These are phyloP conservation scores for Obba rivulosa DNA, from an alignment of 768 basidiomycete species.

Conservation along the genomic window DNA sequence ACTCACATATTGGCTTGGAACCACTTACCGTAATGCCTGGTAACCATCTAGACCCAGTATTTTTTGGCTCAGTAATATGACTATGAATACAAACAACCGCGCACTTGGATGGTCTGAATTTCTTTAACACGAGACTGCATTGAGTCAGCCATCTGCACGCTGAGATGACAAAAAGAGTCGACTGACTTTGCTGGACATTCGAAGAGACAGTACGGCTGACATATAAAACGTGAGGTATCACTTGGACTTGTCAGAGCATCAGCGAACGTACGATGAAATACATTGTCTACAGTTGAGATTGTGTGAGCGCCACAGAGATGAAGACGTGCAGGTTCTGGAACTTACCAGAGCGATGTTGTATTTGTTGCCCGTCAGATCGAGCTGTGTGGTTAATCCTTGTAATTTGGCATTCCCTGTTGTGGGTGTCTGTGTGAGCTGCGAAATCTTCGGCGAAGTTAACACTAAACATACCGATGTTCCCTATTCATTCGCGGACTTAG, in stretches of 20 bases:
- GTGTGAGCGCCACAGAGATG: neutral
- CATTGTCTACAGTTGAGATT: conserved; percentile 43
- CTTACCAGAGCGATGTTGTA: conserved; percentile 65
- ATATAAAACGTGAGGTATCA: neutral
- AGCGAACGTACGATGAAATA: conserved; percentile 54
- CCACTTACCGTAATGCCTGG: conserved; percentile 53
- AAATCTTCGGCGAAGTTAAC: too few species aligned
- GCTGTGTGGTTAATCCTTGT: conserved; percentile 47
- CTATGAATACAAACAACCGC: conserved; percentile 1
- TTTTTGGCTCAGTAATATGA: too few species aligned
- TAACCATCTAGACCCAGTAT: conserved; percentile 43
- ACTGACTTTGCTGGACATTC: conserved; percentile 68
- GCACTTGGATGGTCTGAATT: conserved; percentile 58
- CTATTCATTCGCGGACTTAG: neutral
- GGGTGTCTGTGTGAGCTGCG: too few species aligned
- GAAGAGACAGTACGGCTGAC: conserved; percentile 53
- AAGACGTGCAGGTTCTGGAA: neutral
- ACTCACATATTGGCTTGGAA: neutral
- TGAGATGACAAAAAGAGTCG: neutral
- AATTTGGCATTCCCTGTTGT: conserved; percentile 22
- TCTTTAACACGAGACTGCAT: conserved; percentile 47
- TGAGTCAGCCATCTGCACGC: neutral
- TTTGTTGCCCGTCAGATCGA: conserved; percentile 50
- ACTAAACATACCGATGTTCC: conserved; percentile 14
- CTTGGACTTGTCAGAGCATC: neutral